Percentiles rank a stretch among this genome's conserved stretches.
Evolutionary conservation across 2,329 filamentous ascomycete species (phyloP).

Genomic region (Fusarium anthophilum): DNA sequence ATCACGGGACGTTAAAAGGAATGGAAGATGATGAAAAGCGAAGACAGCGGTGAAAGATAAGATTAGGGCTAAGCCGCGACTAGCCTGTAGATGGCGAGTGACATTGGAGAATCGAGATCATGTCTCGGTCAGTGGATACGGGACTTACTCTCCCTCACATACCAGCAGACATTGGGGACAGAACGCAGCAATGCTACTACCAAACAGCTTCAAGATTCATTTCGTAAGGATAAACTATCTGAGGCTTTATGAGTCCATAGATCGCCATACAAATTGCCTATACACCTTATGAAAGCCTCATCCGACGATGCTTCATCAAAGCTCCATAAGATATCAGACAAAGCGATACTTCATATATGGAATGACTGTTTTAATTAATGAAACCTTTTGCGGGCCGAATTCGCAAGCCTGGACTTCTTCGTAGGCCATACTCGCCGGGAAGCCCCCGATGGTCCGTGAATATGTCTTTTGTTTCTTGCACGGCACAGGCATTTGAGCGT

Average conservation of each 20-base stretch:
- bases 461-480: neutral
- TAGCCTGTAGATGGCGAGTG: neutral
- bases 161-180: fast-evolving
- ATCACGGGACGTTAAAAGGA: neutral
- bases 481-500: slow-evolving; percentile 10
- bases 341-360: neutral
- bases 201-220: fast-evolving
- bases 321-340: fast-evolving
- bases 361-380: neutral
- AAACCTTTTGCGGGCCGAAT: slow-evolving; percentile 8
- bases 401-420: neutral
- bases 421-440: neutral
- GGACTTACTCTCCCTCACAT: neutral
- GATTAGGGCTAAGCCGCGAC: neutral
- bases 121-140: neutral
- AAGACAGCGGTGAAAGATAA: neutral
- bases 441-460: neutral
- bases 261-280: neutral
- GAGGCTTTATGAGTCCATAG: too few species aligned
- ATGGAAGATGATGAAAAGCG: neutral
- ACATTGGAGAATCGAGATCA: neutral
- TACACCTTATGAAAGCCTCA: neutral
- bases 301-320: neutral
- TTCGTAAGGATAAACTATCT: too few species aligned
- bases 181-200: fast-evolving